Evolutionary conservation across 495 filamentous ascomycete species (phyloP).

Genomic region (Penicillium manginii): DNA sequence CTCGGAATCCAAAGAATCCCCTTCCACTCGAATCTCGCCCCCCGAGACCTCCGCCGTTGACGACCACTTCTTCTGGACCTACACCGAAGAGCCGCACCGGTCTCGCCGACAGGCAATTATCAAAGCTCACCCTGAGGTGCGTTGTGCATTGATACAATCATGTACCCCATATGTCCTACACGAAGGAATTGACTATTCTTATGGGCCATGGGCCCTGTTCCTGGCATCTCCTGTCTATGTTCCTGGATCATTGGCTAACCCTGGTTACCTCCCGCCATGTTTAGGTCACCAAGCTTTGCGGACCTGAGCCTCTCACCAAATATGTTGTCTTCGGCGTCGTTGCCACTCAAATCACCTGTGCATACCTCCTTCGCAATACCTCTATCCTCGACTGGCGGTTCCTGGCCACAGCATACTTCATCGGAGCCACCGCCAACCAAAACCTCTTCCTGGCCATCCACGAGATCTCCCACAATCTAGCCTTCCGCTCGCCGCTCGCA

Average conservation of each 20-base stretch:
- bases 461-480: constrained; percentile 98
- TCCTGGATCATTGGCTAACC: background rate
- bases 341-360: constrained; percentile 76
- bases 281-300: constrained; percentile 96
- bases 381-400: constrained; percentile 82
- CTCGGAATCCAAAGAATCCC: constrained; percentile 20
- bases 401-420: constrained; percentile 84
- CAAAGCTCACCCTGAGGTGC: constrained; percentile 95
- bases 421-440: constrained; percentile 97
- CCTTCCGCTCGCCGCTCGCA: constrained; percentile 80
- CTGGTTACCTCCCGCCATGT: background rate
- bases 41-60: constrained; percentile 42
- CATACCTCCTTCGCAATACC: constrained; percentile 77
- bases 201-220: background rate
- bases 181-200: no score
- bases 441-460: constrained; percentile 99
- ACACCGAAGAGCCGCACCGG: constrained; percentile 96
- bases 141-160: constrained; percentile 4
- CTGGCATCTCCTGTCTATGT: background rate
- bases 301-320: constrained; percentile 94
- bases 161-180: no score
- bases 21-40: constrained; percentile 36
- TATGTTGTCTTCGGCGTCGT: constrained; percentile 88
- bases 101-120: constrained; percentile 91
- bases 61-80: constrained; percentile 86